phyloP scores from a whole-genome alignment of 78 protist species.

The Dictyostelium purpureum region DNA sequence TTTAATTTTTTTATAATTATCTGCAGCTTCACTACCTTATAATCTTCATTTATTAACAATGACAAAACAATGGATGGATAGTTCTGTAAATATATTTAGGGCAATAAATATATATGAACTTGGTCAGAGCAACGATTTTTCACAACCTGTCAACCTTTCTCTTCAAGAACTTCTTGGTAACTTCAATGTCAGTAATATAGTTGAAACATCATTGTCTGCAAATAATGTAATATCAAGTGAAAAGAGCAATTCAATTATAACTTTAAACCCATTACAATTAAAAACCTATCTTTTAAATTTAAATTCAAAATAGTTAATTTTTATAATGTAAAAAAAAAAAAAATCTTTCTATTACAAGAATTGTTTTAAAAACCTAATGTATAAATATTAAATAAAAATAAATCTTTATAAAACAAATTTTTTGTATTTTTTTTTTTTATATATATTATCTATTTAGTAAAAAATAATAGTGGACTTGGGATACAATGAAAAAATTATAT shows the following conservation, averaged over 20 bases:
- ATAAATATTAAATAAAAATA: background rate
- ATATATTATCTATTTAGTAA: background rate
- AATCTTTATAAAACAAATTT: background rate
- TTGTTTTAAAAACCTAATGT: too few species aligned
- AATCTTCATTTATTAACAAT: slow-evolving; percentile 37
- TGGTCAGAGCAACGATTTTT: background rate
- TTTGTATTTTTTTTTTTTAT: background rate
- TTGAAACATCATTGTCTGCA: slow-evolving; percentile 44
- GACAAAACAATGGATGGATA: slow-evolving; percentile 45
- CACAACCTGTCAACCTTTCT: slow-evolving; percentile 1
- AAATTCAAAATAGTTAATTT: background rate
- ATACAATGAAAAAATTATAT: too few species aligned
- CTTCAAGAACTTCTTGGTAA: background rate
- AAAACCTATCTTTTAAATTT: slow-evolving; percentile 38
- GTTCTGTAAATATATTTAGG: background rate
- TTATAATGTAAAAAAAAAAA: background rate
- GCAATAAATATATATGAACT: slow-evolving; percentile 46
- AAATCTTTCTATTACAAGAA: background rate
- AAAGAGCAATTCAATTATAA: background rate
- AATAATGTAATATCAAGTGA: background rate
- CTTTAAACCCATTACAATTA: slow-evolving; percentile 48
- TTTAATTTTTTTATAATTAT: too few species aligned
- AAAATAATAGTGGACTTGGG: too few species aligned
- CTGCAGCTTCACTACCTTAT: slow-evolving; percentile 5
- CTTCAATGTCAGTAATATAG: background rate